These are phyloP conservation scores for Penicillium steckii DNA, from an alignment of 495 filamentous ascomycete species.

Conservation along the genomic window DNA sequence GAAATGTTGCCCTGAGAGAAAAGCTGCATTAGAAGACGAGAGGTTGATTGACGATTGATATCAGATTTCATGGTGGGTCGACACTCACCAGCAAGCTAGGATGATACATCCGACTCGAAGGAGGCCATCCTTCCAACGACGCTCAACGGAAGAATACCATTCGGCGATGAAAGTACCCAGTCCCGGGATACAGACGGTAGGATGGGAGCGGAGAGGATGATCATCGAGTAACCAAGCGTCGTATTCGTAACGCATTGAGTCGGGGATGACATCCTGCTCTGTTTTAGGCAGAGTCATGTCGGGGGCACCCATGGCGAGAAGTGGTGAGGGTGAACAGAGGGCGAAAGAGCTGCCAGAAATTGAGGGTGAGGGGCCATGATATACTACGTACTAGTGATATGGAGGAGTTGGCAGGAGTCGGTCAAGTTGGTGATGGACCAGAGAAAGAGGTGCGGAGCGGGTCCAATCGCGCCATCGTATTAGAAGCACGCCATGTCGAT, in stretches of 20 bases:
- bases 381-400: no score
- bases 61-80: background rate
- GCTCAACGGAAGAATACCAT: constrained; percentile 7
- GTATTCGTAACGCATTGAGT: constrained; percentile 25
- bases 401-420: no score
- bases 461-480: constrained; percentile 22
- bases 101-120: constrained; percentile 27
- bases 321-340: background rate
- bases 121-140: constrained; percentile 24
- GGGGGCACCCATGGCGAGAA: background rate
- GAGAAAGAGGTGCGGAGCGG: constrained; percentile 9
- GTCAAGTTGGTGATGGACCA: background rate
- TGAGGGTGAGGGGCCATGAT: constrained; percentile 3
- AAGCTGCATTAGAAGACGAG: background rate
- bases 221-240: constrained; percentile 37
- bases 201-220: constrained; percentile 41
- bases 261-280: constrained; percentile 8
- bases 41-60: background rate
- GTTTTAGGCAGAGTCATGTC: constrained; percentile 2
- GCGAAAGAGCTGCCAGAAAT: background rate
- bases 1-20: constrained; percentile 18
- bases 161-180: constrained; percentile 16
- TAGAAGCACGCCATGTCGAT: constrained; percentile 27
- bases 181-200: constrained; percentile 35
- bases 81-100: constrained; percentile 34